A percentile compares a stretch with the other conserved stretches of the same genome.
Conservation (phyloP, 108 stramenopile genomes). For the Conticribra weissflogii region DNA sequence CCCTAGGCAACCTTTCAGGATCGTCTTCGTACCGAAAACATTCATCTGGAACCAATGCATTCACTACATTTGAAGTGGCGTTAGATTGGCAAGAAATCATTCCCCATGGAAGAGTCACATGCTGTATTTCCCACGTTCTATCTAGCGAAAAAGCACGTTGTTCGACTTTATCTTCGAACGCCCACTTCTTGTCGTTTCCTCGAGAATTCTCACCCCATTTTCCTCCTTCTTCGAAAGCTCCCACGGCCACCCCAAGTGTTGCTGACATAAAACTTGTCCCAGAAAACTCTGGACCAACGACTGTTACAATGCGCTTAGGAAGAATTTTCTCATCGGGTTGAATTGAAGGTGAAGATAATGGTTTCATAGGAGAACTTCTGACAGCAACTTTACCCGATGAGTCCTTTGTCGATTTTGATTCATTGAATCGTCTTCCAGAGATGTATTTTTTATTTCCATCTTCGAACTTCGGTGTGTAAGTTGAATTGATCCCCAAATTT, state of each 20-base stretch:
- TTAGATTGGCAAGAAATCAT: conserved; percentile 1
- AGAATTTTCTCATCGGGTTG: no score
- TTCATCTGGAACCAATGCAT: conserved; percentile 26
- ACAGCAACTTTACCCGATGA: no score
- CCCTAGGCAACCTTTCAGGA: background rate
- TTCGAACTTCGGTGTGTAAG: conserved; percentile 14
- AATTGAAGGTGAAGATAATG: no score
- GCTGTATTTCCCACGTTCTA: conserved; percentile 31
- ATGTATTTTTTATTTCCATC: conserved; percentile 36
- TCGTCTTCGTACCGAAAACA: conserved; percentile 18
- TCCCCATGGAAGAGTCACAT: conserved; percentile 24
- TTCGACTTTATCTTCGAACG: conserved; percentile 5
- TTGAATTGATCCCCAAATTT: conserved; percentile 25
- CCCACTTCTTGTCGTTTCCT: conserved; percentile 1
- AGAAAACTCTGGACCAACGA: conserved; percentile 44
- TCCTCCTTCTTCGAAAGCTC: conserved; percentile 19
- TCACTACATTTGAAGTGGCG: background rate
- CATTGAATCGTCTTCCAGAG: no score
- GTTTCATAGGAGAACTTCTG: no score
- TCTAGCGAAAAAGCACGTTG: conserved; percentile 11
- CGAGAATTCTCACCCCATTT: conserved; percentile 9
- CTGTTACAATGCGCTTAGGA: conserved; percentile 35
- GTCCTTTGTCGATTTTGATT: no score
- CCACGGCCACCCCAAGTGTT: conserved; percentile 19
- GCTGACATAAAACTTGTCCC: conserved; percentile 44